These are phyloP conservation scores for Nakazawaea ambrosiae DNA, from an alignment of 805 yeast species.

Conservation along the genomic window DNA sequence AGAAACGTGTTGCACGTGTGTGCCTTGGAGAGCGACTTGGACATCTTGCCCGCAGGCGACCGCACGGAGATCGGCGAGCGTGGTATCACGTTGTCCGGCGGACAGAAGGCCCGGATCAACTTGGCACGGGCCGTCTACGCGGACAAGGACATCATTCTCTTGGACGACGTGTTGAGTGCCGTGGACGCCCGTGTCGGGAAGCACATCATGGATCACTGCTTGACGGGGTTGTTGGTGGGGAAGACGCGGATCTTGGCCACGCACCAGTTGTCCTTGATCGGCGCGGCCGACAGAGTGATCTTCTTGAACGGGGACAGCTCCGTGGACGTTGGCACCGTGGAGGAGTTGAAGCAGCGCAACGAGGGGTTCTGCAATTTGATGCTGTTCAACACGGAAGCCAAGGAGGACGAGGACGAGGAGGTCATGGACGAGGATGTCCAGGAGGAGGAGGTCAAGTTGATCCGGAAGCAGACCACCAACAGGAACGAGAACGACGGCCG, in stretches of 20 bases:
- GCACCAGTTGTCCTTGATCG: conserved; percentile 62
- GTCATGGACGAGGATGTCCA: conserved; percentile 20
- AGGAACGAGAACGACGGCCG: conserved; percentile 22
- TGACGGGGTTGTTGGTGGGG: conserved; percentile 41
- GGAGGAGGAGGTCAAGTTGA: conserved; percentile 19
- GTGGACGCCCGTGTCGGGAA: conserved; percentile 78
- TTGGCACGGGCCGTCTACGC: conserved; percentile 76
- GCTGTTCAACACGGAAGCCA: conserved; percentile 32
- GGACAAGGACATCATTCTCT: conserved; percentile 53
- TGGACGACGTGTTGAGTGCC: conserved; percentile 76
- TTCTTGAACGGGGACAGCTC: conserved; percentile 53
- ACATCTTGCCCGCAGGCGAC: conserved; percentile 68
- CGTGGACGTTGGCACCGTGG: conserved; percentile 47
- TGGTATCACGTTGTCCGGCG: conserved; percentile 84
- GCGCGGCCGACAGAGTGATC: conserved; percentile 56
- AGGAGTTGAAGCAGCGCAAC: conserved; percentile 37
- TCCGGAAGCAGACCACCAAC: conserved; percentile 15
- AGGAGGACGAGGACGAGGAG: conserved; percentile 19
- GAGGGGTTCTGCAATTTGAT: conserved; percentile 39
- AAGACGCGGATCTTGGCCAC: conserved; percentile 68
- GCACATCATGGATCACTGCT: conserved; percentile 59
- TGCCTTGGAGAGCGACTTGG: conserved; percentile 58
- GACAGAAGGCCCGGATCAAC: conserved; percentile 78
- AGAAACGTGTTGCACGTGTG: conserved; percentile 53
- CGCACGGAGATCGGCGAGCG: conserved; percentile 77